Evolutionary conservation across 1,139 yeast genomes (phyloP), one percentile per base, ranked within the genome.

Genomic region (Eremothecium sinecaudum): DNA sequence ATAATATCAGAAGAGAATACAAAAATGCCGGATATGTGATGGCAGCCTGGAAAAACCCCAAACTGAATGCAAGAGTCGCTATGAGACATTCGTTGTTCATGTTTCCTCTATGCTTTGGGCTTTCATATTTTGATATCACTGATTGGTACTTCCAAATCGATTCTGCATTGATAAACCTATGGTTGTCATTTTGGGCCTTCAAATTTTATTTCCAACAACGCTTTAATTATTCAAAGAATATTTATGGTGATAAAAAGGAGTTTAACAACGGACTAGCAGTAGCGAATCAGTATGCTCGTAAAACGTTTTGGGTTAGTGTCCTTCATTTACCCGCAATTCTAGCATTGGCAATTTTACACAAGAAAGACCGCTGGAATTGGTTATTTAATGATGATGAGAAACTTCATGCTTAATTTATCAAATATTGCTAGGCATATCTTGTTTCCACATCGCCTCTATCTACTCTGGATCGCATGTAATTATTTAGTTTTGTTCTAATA

Each of bases 41-140:
- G 99, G 71, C 97, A 0, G 94, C 95, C 0, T 87, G 86, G 62
- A 90, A 79, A 40, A 83, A 90, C 51, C 98, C 99, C 2, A 73
- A 73, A 38, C 64, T 90, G 33, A 92, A 92, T 56, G 97, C 97
- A 0, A 69, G 98, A 34, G 98, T 92, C 1, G 87, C 96, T 0
- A 67, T 90, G 35, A 66, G 98, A 30, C 90, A 90, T 54, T 80
- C 97, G 0, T 47, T 90, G 10, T 64, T 81, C 40, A 86, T 90
- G 95, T 83, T 90, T 59, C 97, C 97, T 2, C 64, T 90, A 31
- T 90, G 98, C 56, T 71, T 79, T 51, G 95, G 93, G 1, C 62
- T 90, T 40, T 66, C 81, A 32, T 83, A 80, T 53, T 84, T 62
- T 51, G 81, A 76, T 11, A 75, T 87, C 31, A 83, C 96, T 9